Base-by-base conservation (phyloP, 2,329 filamentous ascomycete species). In the Didymella keratinophila region DNA sequence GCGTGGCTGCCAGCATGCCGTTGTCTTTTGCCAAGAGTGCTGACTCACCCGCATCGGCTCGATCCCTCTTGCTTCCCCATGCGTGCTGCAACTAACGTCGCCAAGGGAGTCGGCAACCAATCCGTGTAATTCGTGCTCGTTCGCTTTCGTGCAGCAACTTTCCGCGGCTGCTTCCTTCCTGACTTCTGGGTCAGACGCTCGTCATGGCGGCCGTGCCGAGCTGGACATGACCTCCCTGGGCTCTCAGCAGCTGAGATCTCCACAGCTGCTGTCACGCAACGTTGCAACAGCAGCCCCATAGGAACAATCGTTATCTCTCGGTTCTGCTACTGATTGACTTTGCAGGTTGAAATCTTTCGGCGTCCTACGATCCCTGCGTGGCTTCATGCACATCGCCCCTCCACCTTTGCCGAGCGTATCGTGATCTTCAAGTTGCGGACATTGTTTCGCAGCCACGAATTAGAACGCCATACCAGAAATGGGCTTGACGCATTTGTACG, bases 81-180 rank as follows among this genome's bases (percentile, higher is more conserved):
- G 46, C 47, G 18, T 39, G 27, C 48, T 58, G 50, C 46, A 51
- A 37, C 45, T 54, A 58, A 58, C 12, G 32, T 54, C 56, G 56
- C 56, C 56, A 58, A 50, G 50, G 56, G 56, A 58, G 37, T 41
- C 56, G 56, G 56, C 34, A 58, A 8, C 50, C 45, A 54, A 45
- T 39, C 56, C 56, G 56, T 41, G 32, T 39, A 42, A 43, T 46
- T 30, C 51, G 45, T 54, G 56, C 56, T 58, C 56, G 56, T 58
- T 58, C 56, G 41, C 56, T 45, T 27, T 37, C 25, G 18, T 58
- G 55, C 49, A 45, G 49, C 44, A 20, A 8, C 30, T 34, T 41
- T 42, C 16, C 34, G 42, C 30, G 50, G 56, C 39, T 39, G 21
- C 39, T 49, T 45, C 50, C 32, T 28, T 9, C 44, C 43, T 18